These are phyloP conservation scores for Rhodotorula sp. DNA, from an alignment of 1,284 basidiomycete species.

Conservation along the genomic window DNA sequence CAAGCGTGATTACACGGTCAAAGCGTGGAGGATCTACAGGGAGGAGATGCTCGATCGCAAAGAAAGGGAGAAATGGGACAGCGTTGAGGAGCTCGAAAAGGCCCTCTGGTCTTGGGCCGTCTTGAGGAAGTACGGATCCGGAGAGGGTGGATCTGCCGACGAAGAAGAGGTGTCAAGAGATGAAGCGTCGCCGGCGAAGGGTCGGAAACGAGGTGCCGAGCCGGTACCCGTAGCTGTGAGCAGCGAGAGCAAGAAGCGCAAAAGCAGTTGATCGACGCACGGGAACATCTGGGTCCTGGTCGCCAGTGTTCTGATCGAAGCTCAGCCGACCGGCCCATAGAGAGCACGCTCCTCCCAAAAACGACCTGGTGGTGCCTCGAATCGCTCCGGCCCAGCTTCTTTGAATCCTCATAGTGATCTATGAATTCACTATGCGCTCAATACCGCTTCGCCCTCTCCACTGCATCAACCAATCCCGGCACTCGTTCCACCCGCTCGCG, in stretches of 20 bases:
- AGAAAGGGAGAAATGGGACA: conserved; percentile 22
- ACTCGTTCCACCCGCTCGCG: conserved; percentile 20
- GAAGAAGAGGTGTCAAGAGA: background rate
- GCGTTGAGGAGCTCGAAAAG: conserved; percentile 27
- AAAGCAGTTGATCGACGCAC: background rate
- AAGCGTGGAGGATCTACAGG: conserved; percentile 15
- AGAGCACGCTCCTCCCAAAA: background rate
- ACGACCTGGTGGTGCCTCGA: background rate
- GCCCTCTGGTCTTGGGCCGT: conserved; percentile 32
- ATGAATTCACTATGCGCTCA: background rate
- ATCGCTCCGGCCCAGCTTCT: background rate
- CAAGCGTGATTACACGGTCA: conserved; percentile 34
- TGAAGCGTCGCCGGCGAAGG: too few species aligned
- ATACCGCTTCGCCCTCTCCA: conserved; percentile 8
- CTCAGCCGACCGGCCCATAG: too few species aligned
- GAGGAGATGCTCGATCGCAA: conserved; percentile 13
- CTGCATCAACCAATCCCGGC: conserved; percentile 19
- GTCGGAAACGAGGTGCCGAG: background rate
- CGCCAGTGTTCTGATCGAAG: too few species aligned
- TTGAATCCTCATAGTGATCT: background rate
- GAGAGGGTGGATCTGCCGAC: background rate
- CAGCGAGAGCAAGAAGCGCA: conserved; percentile 5
- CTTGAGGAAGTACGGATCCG: conserved; percentile 1
- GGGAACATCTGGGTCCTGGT: too few species aligned
- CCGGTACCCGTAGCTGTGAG: background rate